Evolutionary conservation across 2,329 filamentous ascomycete species (phyloP).

Genomic region (Microdochium bolleyi): DNA sequence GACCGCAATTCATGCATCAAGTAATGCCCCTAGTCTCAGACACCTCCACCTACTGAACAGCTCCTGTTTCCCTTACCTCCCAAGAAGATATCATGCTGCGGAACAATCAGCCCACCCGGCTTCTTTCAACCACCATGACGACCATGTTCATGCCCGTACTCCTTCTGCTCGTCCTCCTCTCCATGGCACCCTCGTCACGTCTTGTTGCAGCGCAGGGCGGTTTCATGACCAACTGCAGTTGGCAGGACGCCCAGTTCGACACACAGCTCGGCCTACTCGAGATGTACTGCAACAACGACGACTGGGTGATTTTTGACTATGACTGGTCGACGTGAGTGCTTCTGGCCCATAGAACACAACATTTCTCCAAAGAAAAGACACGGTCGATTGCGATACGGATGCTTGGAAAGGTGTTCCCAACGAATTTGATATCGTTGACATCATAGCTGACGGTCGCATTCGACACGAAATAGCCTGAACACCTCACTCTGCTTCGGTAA

Average conservation of each 20-base stretch:
- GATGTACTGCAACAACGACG: constrained; percentile 29
- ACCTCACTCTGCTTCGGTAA: constrained; percentile 22
- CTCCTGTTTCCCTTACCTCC: no score
- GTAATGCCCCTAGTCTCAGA: no score
- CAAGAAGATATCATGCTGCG: background rate
- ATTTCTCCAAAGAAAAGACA: no score
- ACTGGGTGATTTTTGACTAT: constrained; percentile 24
- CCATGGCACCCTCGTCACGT: constrained; percentile 5
- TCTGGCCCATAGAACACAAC: no score
- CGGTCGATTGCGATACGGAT: no score
- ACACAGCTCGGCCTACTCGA: constrained; percentile 18
- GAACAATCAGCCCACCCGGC: background rate
- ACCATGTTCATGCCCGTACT: background rate
- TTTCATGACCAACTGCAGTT: constrained; percentile 26
- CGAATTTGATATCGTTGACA: no score
- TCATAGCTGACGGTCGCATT: no score
- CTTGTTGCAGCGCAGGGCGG: constrained; percentile 20
- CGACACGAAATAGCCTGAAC: constrained; percentile 29
- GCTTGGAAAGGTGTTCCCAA: no score
- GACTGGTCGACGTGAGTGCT: constrained; percentile 28
- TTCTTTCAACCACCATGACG: background rate
- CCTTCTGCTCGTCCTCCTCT: constrained; percentile 5
- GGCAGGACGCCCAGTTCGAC: constrained; percentile 17
- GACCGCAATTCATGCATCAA: no score
- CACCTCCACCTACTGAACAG: no score